Conservation (phyloP, 306 rosid genomes). For the Mimosa bimucronata region DNA sequence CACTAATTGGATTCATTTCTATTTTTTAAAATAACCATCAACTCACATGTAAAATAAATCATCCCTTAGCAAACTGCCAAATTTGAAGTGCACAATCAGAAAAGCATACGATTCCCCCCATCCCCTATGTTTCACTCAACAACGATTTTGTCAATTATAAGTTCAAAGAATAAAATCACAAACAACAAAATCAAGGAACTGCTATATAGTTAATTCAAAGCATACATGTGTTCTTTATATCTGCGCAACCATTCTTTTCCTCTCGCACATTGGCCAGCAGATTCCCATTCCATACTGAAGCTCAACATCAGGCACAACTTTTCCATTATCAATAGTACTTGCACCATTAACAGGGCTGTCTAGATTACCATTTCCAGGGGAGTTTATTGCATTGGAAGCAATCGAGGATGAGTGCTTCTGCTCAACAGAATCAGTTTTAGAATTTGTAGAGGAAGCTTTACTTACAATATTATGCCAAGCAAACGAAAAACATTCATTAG, state of each 20-base stretch:
- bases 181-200: slow-evolving; percentile 3
- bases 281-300: slow-evolving; percentile 22
- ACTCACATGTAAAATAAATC: too few relatives aligned
- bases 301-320: too few relatives aligned
- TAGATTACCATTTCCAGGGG: slow-evolving; percentile 26
- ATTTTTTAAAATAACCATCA: too few relatives aligned
- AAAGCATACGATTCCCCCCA: not conserved
- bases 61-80: too few relatives aligned
- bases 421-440: slow-evolving; percentile 25
- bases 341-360: slow-evolving; percentile 26
- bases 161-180: not conserved
- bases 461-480: slow-evolving; percentile 27
- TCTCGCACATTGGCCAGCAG: slow-evolving; percentile 14
- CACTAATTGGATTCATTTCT: too few relatives aligned
- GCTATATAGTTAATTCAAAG: slow-evolving; percentile 10
- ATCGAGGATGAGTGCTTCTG: slow-evolving; percentile 28
- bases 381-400: slow-evolving; percentile 11
- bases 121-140: not conserved
- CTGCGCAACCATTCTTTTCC: slow-evolving; percentile 24
- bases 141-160: not conserved
- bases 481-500: slow-evolving; percentile 6
- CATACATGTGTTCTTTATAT: slow-evolving; percentile 36
- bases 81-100: not conserved
- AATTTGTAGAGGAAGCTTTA: slow-evolving; percentile 24
- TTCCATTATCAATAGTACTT: not conserved